Conservation (phyloP, 2,329 filamentous ascomycete genomes). For the Dichotomopilus funicola region DNA sequence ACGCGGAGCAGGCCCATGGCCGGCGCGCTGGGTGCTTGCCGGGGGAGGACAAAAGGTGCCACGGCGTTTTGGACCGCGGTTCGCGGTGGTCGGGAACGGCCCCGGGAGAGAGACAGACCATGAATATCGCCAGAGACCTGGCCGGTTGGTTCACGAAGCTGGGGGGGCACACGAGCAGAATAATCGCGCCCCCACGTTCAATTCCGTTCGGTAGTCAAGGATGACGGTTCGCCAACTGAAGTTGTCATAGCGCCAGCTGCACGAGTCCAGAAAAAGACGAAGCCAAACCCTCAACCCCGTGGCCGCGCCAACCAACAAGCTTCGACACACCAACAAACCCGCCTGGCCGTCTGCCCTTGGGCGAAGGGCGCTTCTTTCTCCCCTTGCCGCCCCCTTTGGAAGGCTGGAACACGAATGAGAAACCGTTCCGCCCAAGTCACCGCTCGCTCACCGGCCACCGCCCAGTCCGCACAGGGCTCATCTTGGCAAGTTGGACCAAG, state of each 20-base stretch:
- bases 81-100: not conserved
- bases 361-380: not conserved
- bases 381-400: too few species aligned
- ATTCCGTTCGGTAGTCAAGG: not conserved
- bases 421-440: too few species aligned
- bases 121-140: too few species aligned
- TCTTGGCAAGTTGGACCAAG: conserved; percentile 5
- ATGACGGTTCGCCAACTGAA: conserved; percentile 10
- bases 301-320: not conserved
- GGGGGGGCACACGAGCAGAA: conserved; percentile 2
- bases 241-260: conserved; percentile 10
- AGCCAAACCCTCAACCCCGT: not conserved
- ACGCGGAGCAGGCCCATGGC: not conserved
- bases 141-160: too few species aligned
- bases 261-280: conserved; percentile 7
- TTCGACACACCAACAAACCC: not conserved
- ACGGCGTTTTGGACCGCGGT: not conserved
- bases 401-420: too few species aligned
- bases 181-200: conserved; percentile 10
- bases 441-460: too few species aligned
- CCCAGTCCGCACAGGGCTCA: too few species aligned
- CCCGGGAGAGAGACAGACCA: not conserved
- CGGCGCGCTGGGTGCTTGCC: not conserved
- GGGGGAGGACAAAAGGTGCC: not conserved
- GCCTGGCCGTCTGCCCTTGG: not conserved